Percentiles rank a stretch among this genome's conserved stretches.
phyloP scores from a whole-genome alignment of 371 early-diverging fungal species.

The Phascolomyces articulosus region DNA sequence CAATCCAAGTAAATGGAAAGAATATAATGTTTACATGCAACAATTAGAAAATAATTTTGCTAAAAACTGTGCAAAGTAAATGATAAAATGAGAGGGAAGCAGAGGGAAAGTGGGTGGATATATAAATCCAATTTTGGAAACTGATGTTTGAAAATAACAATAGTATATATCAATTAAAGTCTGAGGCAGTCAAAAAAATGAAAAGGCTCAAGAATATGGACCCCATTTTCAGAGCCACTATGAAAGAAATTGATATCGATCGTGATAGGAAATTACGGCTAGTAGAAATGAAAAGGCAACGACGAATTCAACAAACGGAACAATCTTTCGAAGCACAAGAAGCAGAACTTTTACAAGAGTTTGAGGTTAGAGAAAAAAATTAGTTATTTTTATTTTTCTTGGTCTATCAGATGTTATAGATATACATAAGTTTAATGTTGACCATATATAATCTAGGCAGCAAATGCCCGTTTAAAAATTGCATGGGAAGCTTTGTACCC shows the following conservation, averaged over 20 bases:
- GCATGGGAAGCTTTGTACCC: background rate
- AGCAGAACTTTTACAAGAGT: background rate
- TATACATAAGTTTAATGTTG: too few relatives aligned
- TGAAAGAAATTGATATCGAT: background rate
- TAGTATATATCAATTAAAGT: background rate
- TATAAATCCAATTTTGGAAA: too few relatives aligned
- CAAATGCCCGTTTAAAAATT: background rate
- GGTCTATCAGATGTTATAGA: too few relatives aligned
- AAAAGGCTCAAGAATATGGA: background rate
- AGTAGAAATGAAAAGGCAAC: background rate
- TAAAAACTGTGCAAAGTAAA: too few relatives aligned
- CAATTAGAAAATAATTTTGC: too few relatives aligned
- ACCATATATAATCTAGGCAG: too few relatives aligned
- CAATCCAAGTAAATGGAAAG: too few relatives aligned
- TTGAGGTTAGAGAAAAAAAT: background rate
- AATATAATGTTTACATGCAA: too few relatives aligned
- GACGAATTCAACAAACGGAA: background rate
- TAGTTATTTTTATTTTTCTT: too few relatives aligned
- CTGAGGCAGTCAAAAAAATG: background rate
- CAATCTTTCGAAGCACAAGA: background rate
- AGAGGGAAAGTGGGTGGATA: too few relatives aligned
- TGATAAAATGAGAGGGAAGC: too few relatives aligned
- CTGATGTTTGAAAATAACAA: too few relatives aligned
- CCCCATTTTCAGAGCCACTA: background rate
- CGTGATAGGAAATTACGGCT: background rate